Evolutionary conservation across 768 basidiomycete species (phyloP), one percentile per base, ranked within the genome.

Genomic region (Rhodotorula graminis): DNA sequence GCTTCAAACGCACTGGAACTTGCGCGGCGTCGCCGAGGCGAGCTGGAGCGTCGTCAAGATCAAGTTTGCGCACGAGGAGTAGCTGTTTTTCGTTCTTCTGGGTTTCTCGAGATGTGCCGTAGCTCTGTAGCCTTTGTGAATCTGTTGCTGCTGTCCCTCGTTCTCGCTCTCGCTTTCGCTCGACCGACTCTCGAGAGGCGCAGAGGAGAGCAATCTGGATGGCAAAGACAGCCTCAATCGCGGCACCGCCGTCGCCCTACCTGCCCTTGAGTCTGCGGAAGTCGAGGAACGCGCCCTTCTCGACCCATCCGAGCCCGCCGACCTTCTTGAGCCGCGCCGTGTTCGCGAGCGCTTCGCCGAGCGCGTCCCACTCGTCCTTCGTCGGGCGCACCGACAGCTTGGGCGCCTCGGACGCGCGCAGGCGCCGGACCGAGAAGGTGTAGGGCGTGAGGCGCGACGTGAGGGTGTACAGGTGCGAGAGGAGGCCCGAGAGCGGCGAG

Each of bases 201-300:
- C 16, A 47, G 6, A n/a, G 47, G 19, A 49, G 21, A 49, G 23
- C 19, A 9, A n/a, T n/a, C 47, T 9, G 19, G 19, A 18, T 21
- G 23, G 47, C 16, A 9, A 23, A 8, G 19, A 21, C 47, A 49
- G 8, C 19, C 19, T 18, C 60, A n/a, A 25, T 2, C 44, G 37
- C 37, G 9, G 37, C 37, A 4, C 37, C 37, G 37, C 37, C 37
- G 37, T 5, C 37, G 37, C 9, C 37, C 65, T 59, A 70, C 50
- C 65, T 37, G 23, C 52, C 56, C 55, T 70, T 70, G n/a, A 61
- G 11, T n/a, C 49, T 44, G 49, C 73, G 55, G 21, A 71, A 74
- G 57, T 72, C 67, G 42, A 77, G 61, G 55, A 77, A 77, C 40
- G 49, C 61, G 18, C 55, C 57, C 68, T 77, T 77, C 29, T 69